phyloP scores from a whole-genome alignment of 331 rosid genomes.

The Quercus tomentella region DNA sequence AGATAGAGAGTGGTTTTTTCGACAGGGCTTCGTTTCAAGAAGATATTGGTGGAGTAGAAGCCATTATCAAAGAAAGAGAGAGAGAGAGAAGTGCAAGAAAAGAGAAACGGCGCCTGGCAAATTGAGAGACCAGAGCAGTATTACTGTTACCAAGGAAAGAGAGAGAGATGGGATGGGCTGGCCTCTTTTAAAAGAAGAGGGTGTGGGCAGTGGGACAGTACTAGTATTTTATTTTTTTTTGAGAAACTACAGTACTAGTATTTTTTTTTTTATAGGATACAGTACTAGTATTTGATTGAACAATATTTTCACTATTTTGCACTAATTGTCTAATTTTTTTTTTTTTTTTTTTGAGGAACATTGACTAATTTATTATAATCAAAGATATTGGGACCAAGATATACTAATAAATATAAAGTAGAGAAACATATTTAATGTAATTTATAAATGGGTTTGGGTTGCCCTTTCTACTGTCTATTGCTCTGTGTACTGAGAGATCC shows the following conservation, averaged over 20 bases:
- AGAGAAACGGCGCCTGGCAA: conserved; percentile 58
- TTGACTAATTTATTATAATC: no score
- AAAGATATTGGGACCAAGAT: no score
- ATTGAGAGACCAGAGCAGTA: conserved; percentile 28
- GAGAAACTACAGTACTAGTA: no score
- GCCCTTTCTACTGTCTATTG: neutral
- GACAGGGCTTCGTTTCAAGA: conserved; percentile 16
- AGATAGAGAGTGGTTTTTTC: neutral
- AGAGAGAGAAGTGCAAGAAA: conserved; percentile 9
- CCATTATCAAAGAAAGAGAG: conserved; percentile 31
- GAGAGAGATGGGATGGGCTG: conserved; percentile 8
- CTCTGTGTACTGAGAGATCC: conserved; percentile 35
- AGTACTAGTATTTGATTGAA: no score
- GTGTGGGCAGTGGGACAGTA: neutral
- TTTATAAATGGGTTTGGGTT: neutral
- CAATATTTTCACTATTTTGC: no score
- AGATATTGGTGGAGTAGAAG: conserved; percentile 25
- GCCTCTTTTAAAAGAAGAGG: conserved; percentile 45
- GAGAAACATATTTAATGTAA: neutral
- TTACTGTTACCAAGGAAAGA: conserved; percentile 54
- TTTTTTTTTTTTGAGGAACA: no score
- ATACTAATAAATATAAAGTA: no score
- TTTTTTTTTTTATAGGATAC: no score
- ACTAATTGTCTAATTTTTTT: no score
- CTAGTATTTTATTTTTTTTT: no score